Base-by-base conservation (phyloP, 805 yeast species). In the Dipodascopsis uninucleata region DNA sequence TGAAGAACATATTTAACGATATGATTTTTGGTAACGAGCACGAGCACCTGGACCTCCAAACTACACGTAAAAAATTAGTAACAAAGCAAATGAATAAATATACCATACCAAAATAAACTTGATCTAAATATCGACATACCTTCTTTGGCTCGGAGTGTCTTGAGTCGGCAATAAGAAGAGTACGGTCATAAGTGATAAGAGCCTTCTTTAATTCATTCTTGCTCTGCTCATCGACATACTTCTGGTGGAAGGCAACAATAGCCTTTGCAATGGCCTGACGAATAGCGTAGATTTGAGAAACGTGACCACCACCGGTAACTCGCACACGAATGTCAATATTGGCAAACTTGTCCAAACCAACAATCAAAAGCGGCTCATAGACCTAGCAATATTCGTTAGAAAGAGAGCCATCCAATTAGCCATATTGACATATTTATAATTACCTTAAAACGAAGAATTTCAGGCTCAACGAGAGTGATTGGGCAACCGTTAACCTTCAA, bases 41-140 rank as follows among this genome's bases (percentile, higher is more conserved):
- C 98, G 93, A 79, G 98, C 98, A 86, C 98, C 98, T 77, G 95
- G 95, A 82, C 98, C 98, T 82, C 98, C 98, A 81, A 93, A 93
- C 82, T 45, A 45, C 28, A 36, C 18, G 14, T 28, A 3, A 31
- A 25, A 28, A 24, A 34, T 16, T 16, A 20, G 17, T 16, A 22
- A 10, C 20, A n/a, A 5, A 5, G n/a, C n/a, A n/a, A n/a, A n/a
- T n/a, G n/a, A n/a, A n/a, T 10, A 31, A 17, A 16, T 2, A 18
- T 24, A 31, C n/a, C 26, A 23, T 7, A 5, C 14, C 31, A 20
- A 25, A 8, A 6, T 10, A 2, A 23, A n/a, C 20, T 5, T 7
- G n/a, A 22, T 14, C 20, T 12, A 21, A 16, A 28, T 3, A 18
- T 4, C 16, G n/a, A 26, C 53, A 17, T 20, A 40, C 55, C 55